These are phyloP conservation scores for Ceratocystis lukuohia DNA, from an alignment of 2,329 filamentous ascomycete genomes.

Conservation along the genomic window DNA sequence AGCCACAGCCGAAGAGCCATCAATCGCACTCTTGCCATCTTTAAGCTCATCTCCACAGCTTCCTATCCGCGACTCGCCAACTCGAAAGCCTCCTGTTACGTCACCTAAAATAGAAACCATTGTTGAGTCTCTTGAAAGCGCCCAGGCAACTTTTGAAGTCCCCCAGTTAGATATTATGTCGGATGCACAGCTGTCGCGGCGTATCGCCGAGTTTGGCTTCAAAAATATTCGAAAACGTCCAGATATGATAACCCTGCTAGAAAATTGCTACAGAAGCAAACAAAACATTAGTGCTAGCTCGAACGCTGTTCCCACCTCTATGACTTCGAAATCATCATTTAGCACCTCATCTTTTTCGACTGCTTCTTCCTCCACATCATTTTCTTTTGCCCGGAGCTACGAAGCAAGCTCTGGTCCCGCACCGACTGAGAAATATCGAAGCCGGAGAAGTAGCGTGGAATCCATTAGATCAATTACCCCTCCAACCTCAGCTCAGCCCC, in stretches of 20 bases:
- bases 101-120: neutral
- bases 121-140: conserved; percentile 6
- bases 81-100: neutral
- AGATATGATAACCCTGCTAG: conserved; percentile 55
- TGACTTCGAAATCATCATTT: conserved; percentile 2
- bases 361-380: neutral
- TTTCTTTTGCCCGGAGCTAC: neutral
- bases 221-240: conserved; percentile 55
- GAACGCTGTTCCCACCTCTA: neutral
- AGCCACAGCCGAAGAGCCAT: neutral
- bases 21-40: neutral
- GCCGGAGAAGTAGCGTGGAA: conserved; percentile 1
- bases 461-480: conserved; percentile 7
- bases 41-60: conserved; percentile 7
- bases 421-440: conserved; percentile 1
- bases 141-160: neutral
- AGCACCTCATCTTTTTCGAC: conserved; percentile 1
- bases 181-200: conserved; percentile 47
- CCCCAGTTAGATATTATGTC: conserved; percentile 51
- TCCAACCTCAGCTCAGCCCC: conserved; percentile 16
- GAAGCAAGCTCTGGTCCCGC: neutral
- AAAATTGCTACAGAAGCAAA: conserved; percentile 58
- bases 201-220: conserved; percentile 55
- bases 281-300: conserved; percentile 23
- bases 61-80: conserved; percentile 14